phyloP scores from a whole-genome alignment of 805 yeast genomes.

The Metschnikowia henanensis region DNA sequence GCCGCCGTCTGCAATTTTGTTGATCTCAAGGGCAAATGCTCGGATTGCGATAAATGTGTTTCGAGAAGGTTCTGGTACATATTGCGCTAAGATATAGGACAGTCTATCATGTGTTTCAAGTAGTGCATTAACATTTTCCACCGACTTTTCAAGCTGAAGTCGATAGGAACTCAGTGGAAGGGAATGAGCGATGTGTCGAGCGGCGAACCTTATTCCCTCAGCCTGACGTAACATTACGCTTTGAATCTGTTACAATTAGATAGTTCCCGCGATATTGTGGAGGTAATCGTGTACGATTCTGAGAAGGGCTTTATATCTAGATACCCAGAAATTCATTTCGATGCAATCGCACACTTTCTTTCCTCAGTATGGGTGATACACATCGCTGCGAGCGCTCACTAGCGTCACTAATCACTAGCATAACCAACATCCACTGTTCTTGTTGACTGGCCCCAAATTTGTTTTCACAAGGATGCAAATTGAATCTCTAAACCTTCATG shows the following conservation, averaged over 20 bases:
- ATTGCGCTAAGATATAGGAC: conserved; percentile 63
- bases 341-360: too few relatives aligned
- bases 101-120: conserved; percentile 57
- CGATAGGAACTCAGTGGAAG: conserved; percentile 11
- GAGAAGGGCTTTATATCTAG: too few relatives aligned
- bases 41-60: conserved; percentile 63
- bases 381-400: too few relatives aligned
- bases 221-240: background rate
- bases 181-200: background rate
- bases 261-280: too few relatives aligned
- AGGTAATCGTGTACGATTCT: too few relatives aligned
- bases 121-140: conserved; percentile 45
- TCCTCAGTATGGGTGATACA: too few relatives aligned
- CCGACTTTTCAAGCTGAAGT: conserved; percentile 30
- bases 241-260: too few relatives aligned
- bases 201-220: background rate
- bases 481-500: conserved; percentile 28
- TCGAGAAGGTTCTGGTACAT: conserved; percentile 63
- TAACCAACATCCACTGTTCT: too few relatives aligned
- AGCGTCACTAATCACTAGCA: too few relatives aligned
- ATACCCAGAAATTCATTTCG: too few relatives aligned
- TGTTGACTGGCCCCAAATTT: too few relatives aligned
- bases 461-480: conserved; percentile 26
- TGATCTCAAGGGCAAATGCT: conserved; percentile 65
- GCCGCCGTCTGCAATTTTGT: conserved; percentile 43